A percentile compares a stretch with the other conserved stretches of the same genome.
These are phyloP conservation scores for Calonectria pseudoreteaudii DNA, from an alignment of 2,329 filamentous ascomycete species.

Conservation along the genomic window DNA sequence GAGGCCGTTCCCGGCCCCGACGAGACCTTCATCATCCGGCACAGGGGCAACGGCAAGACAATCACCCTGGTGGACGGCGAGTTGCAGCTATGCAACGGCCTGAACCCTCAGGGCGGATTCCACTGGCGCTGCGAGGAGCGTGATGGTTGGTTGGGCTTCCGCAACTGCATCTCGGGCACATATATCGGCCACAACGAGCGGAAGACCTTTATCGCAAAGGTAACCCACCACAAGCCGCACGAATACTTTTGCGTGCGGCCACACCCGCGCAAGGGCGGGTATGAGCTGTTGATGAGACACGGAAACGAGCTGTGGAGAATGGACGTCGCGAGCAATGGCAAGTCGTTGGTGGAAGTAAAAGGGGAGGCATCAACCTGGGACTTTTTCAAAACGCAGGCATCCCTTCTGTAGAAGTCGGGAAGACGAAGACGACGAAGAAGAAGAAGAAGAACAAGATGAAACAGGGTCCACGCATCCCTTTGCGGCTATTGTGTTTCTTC, in stretches of 20 bases:
- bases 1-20: constrained; percentile 41
- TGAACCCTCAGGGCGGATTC: constrained; percentile 35
- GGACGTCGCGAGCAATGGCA: constrained; percentile 33
- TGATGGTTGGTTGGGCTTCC: constrained; percentile 53
- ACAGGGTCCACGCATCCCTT: background rate
- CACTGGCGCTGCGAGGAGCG: constrained; percentile 54
- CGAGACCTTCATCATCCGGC: constrained; percentile 48
- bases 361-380: constrained; percentile 47
- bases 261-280: constrained; percentile 46
- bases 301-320: constrained; percentile 45
- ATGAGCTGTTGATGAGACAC: constrained; percentile 46
- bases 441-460: background rate
- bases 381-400: constrained; percentile 35
- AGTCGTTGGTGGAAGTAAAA: constrained; percentile 40
- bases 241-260: constrained; percentile 47
- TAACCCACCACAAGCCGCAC: constrained; percentile 37
- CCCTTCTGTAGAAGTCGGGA: background rate
- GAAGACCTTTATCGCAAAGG: constrained; percentile 38
- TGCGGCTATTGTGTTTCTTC: background rate
- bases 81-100: constrained; percentile 37
- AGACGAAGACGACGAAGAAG: background rate
- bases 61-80: constrained; percentile 48
- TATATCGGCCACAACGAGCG: constrained; percentile 49
- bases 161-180: constrained; percentile 47
- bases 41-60: constrained; percentile 36